These are phyloP conservation scores for Bathelium albidoporum DNA, from an alignment of 495 filamentous ascomycete species.

Conservation along the genomic window DNA sequence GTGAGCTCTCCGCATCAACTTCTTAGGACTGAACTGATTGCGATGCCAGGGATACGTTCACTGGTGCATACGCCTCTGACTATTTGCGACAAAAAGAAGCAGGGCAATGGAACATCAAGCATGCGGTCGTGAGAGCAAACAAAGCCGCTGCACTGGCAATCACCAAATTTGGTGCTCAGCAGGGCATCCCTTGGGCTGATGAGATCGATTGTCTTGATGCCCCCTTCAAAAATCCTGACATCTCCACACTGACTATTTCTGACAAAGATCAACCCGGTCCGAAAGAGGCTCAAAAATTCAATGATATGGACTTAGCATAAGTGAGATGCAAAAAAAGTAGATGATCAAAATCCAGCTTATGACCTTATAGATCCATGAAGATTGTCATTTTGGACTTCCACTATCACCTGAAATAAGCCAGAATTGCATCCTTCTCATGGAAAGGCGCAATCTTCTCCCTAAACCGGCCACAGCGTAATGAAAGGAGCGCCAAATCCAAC, in stretches of 20 bases:
- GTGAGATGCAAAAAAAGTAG: not conserved
- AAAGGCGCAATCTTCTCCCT: no score
- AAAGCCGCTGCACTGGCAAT: constrained; percentile 3
- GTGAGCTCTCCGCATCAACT: not conserved
- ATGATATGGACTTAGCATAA: not conserved
- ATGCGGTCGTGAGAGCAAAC: not conserved
- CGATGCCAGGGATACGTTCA: constrained; percentile 60
- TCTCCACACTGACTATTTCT: not conserved
- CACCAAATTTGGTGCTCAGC: not conserved
- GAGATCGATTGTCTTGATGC: not conserved
- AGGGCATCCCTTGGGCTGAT: constrained; percentile 3
- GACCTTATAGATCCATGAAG: no score
- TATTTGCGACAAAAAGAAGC: not conserved
- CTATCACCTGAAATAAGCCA: no score
- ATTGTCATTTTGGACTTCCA: not conserved
- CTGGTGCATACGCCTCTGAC: constrained; percentile 64
- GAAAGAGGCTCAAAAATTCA: not conserved
- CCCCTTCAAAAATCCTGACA: not conserved
- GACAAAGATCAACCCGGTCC: not conserved
- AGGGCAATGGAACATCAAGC: not conserved
- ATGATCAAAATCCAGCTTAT: not conserved
- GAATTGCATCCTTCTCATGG: no score
- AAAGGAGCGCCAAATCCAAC: no score
- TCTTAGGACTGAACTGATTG: not conserved
- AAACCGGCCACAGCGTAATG: no score